Evolutionary conservation across 805 yeast species (phyloP).

Genomic region (Pichia thaimueangensis): DNA sequence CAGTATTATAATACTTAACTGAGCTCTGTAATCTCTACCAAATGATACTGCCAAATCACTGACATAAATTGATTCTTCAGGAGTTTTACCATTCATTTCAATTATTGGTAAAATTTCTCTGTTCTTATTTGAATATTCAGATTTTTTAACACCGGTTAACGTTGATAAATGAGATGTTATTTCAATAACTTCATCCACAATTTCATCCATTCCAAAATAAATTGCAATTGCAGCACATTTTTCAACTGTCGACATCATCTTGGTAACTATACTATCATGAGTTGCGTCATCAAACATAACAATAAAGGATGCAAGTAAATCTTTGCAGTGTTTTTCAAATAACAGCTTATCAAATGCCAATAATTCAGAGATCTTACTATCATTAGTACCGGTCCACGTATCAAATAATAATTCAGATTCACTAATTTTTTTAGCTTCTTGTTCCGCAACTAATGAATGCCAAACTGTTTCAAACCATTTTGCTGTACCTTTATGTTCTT

Average conservation of each 20-base stretch:
- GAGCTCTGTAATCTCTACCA: constrained; percentile 90
- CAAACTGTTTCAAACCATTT: constrained; percentile 87
- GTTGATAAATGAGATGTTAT: constrained; percentile 65
- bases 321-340: constrained; percentile 57
- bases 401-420: constrained; percentile 10
- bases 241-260: constrained; percentile 83
- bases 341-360: constrained; percentile 66
- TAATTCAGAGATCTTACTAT: constrained; percentile 16
- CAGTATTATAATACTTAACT: constrained; percentile 77
- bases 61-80: constrained; percentile 54
- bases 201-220: constrained; percentile 46
- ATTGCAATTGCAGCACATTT: constrained; percentile 75
- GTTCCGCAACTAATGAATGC: constrained; percentile 60
- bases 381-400: constrained; percentile 13
- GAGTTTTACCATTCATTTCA: constrained; percentile 45
- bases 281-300: constrained; percentile 80
- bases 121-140: constrained; percentile 24
- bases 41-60: constrained; percentile 76
- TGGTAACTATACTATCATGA: constrained; percentile 82
- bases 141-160: constrained; percentile 39
- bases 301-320: constrained; percentile 65
- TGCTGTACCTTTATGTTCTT: constrained; percentile 89
- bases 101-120: constrained; percentile 40
- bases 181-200: constrained; percentile 62
- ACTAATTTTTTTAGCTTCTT: constrained; percentile 25